A percentile compares a stretch with the other conserved stretches of the same genome.
phyloP scores from a whole-genome alignment of 2,329 filamentous ascomycete genomes.

The Tolypocladium pustulatum region DNA sequence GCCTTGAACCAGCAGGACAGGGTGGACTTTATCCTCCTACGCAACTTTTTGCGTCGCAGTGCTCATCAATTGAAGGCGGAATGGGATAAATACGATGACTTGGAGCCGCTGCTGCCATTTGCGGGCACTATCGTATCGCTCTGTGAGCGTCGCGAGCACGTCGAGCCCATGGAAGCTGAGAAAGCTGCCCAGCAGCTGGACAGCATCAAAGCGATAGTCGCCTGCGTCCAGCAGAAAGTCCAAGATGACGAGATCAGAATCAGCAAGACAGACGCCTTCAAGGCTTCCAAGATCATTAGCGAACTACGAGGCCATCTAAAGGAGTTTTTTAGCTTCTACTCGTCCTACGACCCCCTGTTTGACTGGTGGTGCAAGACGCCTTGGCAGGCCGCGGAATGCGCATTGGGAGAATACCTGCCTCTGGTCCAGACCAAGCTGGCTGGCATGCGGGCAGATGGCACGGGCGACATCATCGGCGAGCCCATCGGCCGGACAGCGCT shows the following conservation, averaged over 20 bases:
- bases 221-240: conserved; percentile 22
- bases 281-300: conserved; percentile 30
- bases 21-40: conserved; percentile 38
- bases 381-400: conserved; percentile 25
- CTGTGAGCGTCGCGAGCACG: conserved; percentile 36
- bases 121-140: conserved; percentile 27
- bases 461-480: conserved; percentile 44
- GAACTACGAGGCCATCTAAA: conserved; percentile 28
- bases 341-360: conserved; percentile 44
- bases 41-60: conserved; percentile 31
- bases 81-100: conserved; percentile 21
- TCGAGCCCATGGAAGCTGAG: conserved; percentile 30
- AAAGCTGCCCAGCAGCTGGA: conserved; percentile 30
- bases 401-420: conserved; percentile 22
- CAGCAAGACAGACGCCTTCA: conserved; percentile 32
- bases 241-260: conserved; percentile 19
- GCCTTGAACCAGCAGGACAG: conserved; percentile 28
- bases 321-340: conserved; percentile 41
- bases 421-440: conserved; percentile 31
- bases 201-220: conserved; percentile 20
- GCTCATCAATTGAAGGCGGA: conserved; percentile 28
- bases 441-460: conserved; percentile 29
- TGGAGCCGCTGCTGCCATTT: conserved; percentile 33
- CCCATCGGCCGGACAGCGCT: conserved; percentile 43
- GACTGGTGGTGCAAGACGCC: conserved; percentile 44